Evolutionary conservation across 805 yeast species (phyloP).

Genomic region (Saturnispora mendoncae): DNA sequence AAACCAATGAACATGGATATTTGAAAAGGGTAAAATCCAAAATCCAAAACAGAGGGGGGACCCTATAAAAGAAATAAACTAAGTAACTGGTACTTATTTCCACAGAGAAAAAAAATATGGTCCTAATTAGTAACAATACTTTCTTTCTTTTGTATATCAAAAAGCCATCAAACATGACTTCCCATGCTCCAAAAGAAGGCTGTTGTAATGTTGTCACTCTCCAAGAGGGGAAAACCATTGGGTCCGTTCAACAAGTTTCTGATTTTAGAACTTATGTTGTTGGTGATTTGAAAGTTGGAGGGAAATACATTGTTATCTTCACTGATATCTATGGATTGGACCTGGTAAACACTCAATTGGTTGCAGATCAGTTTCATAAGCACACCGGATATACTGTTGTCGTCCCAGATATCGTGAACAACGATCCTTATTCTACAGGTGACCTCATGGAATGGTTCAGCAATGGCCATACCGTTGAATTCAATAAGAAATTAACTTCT

Average conservation of each 20-base stretch:
- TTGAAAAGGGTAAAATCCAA: too few species aligned
- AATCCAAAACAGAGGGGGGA: too few species aligned
- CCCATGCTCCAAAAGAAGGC: conserved; percentile 12
- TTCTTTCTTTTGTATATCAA: background rate
- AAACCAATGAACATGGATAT: too few species aligned
- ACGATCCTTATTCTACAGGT: conserved; percentile 32
- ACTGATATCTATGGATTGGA: conserved; percentile 65
- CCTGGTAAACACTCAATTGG: conserved; percentile 46
- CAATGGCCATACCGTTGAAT: conserved; percentile 28
- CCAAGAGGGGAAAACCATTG: conserved; percentile 37
- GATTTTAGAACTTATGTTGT: conserved; percentile 40
- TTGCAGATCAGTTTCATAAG: conserved; percentile 59
- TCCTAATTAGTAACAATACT: background rate
- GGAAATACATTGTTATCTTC: conserved; percentile 49
- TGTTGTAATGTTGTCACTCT: conserved; percentile 12
- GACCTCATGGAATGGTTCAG: conserved; percentile 38
- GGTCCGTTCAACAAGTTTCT: conserved; percentile 32
- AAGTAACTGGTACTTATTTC: too few species aligned
- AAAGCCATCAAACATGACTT: conserved; percentile 11
- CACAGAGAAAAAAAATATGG: too few species aligned
- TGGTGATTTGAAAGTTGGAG: conserved; percentile 32
- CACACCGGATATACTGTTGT: conserved; percentile 52
- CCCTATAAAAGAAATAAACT: too few species aligned
- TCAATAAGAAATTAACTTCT: conserved; percentile 40
- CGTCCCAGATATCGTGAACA: conserved; percentile 66